Percentiles rank a stretch among this genome's conserved stretches.
Evolutionary conservation across 73 alveolate species (phyloP).

Genomic region (Paramecium biaurelia): DNA sequence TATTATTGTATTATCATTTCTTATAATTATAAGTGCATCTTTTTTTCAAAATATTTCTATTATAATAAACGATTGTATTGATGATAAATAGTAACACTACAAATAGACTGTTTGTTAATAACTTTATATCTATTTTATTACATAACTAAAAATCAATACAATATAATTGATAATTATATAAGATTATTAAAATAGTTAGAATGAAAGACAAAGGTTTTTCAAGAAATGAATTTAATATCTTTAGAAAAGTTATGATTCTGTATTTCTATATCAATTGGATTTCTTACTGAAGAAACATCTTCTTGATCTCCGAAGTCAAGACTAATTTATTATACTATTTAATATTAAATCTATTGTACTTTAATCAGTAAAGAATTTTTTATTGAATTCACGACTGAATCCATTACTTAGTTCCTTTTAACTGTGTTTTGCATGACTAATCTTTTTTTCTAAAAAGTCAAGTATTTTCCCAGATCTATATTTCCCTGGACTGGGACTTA

Average conservation of each 20-base stretch:
- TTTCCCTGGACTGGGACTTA: slow-evolving; percentile 43
- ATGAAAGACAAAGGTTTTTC: neutral
- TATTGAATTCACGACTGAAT: neutral
- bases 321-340: neutral
- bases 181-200: neutral
- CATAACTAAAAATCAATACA: neutral
- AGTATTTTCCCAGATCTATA: slow-evolving; percentile 46
- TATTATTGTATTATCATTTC: neutral
- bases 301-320: neutral
- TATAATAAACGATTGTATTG: neutral
- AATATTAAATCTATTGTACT: neutral
- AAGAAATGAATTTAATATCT: neutral
- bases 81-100: neutral
- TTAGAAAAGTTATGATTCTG: neutral
- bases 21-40: neutral
- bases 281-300: neutral
- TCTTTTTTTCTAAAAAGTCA: slow-evolving; percentile 1
- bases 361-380: neutral
- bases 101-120: too few species aligned
- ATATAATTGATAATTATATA: neutral
- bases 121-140: too few species aligned
- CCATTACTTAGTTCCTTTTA: neutral
- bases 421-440: slow-evolving; percentile 25
- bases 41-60: neutral
- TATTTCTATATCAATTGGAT: neutral